Conservation (phyloP, 768 basidiomycete genomes). For the Podaxis sp. region DNA sequence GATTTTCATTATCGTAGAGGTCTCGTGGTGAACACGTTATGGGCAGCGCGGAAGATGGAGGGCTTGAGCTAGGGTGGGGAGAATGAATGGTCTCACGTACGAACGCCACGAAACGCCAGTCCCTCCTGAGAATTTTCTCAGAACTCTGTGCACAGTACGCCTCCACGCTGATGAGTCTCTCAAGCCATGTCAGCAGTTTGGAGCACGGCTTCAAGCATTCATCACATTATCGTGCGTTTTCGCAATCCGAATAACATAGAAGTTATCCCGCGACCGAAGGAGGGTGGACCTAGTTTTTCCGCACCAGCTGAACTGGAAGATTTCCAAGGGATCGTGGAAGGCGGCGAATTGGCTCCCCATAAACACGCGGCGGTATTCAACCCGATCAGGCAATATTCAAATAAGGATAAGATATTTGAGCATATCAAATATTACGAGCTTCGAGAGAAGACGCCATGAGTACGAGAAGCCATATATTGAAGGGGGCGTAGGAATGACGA, state of each 20-base stretch:
- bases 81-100: conserved; percentile 5
- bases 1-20: conserved; percentile 17
- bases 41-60: background rate
- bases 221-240: background rate
- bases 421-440: background rate
- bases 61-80: background rate
- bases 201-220: background rate
- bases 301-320: background rate
- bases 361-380: conserved; percentile 2
- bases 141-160: background rate
- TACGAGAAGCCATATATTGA: conserved; percentile 9
- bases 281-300: background rate
- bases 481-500: background rate
- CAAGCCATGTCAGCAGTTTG: conserved; percentile 1
- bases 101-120: background rate
- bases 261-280: background rate
- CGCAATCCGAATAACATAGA: background rate
- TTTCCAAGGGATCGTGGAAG: background rate
- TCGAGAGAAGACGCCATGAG: conserved; percentile 6
- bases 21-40: background rate
- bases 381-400: conserved; percentile 1
- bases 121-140: conserved; percentile 11
- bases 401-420: background rate
- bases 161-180: background rate
- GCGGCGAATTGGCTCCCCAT: background rate